Evolutionary conservation across 257 asterid genomes (phyloP).

Genomic region (Hygrophila difformis): DNA sequence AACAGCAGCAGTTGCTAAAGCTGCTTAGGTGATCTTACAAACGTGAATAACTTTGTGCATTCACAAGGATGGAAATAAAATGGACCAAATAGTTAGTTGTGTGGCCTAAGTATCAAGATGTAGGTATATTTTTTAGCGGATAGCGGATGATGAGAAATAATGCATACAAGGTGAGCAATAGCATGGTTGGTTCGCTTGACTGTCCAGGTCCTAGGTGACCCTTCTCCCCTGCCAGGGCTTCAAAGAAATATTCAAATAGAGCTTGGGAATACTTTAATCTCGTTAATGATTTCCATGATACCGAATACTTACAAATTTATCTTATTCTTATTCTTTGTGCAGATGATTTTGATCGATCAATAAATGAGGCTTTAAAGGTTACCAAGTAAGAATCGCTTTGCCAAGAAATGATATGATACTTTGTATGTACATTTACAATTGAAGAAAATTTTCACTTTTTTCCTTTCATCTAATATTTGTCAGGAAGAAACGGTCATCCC

Average conservation of each 20-base stretch:
- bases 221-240: too few relatives aligned
- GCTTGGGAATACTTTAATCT: too few relatives aligned
- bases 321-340: constrained; percentile 18
- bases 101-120: neutral
- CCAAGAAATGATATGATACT: neutral
- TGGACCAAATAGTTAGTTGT: too few relatives aligned
- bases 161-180: too few relatives aligned
- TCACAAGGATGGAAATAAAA: too few relatives aligned
- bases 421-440: neutral
- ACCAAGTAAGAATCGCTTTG: constrained; percentile 58
- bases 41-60: too few relatives aligned
- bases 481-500: constrained; percentile 60
- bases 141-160: neutral
- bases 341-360: constrained; percentile 94
- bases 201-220: too few relatives aligned
- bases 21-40: neutral
- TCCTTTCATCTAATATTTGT: constrained; percentile 7
- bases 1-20: neutral
- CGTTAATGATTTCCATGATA: too few relatives aligned
- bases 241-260: too few relatives aligned
- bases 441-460: neutral
- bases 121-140: too few relatives aligned
- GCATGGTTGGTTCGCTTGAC: too few relatives aligned
- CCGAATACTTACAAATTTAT: too few relatives aligned
- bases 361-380: constrained; percentile 83